These are phyloP conservation scores for Oidiodendron maius DNA, from an alignment of 495 filamentous ascomycete genomes.

Conservation along the genomic window DNA sequence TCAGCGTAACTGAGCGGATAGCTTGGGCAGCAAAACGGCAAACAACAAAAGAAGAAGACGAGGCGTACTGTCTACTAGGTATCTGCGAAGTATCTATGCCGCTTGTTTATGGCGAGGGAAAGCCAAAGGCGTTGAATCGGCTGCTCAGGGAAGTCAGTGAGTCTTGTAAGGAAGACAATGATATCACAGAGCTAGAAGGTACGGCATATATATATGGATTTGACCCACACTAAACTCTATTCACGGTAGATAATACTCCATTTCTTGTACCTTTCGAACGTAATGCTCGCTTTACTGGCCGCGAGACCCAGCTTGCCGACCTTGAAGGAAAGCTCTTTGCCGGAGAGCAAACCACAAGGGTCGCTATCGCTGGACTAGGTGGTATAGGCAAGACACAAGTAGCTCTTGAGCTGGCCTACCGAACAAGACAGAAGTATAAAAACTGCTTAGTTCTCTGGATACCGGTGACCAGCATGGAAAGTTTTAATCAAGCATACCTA, in stretches of 20 bases:
- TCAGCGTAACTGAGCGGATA: conserved; percentile 13
- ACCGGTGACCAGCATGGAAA: no score
- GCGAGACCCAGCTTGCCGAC: not conserved
- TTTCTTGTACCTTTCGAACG: not conserved
- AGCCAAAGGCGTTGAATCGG: conserved; percentile 18
- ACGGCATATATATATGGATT: not conserved
- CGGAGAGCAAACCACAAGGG: no score
- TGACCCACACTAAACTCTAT: not conserved
- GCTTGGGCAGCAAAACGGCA: conserved; percentile 13
- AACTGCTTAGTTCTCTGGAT: no score
- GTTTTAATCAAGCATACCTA: no score
- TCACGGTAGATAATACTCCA: not conserved
- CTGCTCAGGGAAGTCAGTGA: conserved; percentile 11
- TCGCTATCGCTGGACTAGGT: not conserved
- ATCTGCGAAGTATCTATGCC: conserved; percentile 30
- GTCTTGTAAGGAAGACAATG: not conserved
- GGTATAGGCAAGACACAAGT: conserved; percentile 8
- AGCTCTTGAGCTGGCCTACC: no score
- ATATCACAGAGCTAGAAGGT: conserved; percentile 1
- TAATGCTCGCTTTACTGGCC: no score
- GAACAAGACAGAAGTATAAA: no score
- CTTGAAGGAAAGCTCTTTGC: not conserved
- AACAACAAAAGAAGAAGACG: conserved; percentile 12
- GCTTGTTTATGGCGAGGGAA: conserved; percentile 18
- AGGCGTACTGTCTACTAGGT: conserved; percentile 21